Percentiles rank a stretch among this genome's conserved stretches.
These are phyloP conservation scores for Fraxinus angustifolia DNA, from an alignment of 305 asterid species.

Conservation along the genomic window DNA sequence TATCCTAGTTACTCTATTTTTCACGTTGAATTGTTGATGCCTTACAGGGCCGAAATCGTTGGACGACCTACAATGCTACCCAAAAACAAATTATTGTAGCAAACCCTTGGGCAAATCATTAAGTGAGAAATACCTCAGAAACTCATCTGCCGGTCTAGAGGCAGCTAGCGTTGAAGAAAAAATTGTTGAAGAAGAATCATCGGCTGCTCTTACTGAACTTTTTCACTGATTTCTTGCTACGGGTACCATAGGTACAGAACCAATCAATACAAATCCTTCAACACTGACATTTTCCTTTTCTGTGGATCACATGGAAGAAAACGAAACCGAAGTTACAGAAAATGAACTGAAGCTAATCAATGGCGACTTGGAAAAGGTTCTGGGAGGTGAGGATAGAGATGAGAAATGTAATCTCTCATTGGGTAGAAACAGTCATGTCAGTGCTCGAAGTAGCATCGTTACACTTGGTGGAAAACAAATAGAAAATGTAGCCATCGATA, in stretches of 20 bases:
- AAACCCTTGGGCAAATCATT: constrained; percentile 50
- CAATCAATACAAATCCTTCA: constrained; percentile 45
- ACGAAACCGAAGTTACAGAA: constrained; percentile 72
- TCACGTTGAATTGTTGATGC: constrained; percentile 35
- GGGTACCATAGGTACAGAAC: constrained; percentile 35
- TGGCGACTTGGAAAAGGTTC: constrained; percentile 77
- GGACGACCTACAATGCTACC: constrained; percentile 65
- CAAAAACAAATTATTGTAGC: constrained; percentile 39
- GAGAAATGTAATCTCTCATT: constrained; percentile 50
- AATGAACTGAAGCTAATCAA: constrained; percentile 70
- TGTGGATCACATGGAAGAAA: constrained; percentile 68
- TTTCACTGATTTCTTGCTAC: not conserved
- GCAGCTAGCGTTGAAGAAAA: constrained; percentile 48
- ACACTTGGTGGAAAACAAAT: constrained; percentile 60
- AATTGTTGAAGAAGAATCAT: constrained; percentile 50
- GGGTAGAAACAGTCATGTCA: constrained; percentile 68
- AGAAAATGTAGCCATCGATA: constrained; percentile 45
- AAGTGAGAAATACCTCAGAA: constrained; percentile 47
- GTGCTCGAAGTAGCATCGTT: constrained; percentile 56
- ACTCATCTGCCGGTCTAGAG: constrained; percentile 60
- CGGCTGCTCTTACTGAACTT: constrained; percentile 35
- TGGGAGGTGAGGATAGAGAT: constrained; percentile 47
- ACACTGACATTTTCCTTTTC: constrained; percentile 79
- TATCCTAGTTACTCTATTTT: constrained; percentile 17
- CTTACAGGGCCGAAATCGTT: constrained; percentile 58